Evolutionary conservation across 805 yeast genomes (phyloP).

Genomic region (Nakazawaea siamensis): DNA sequence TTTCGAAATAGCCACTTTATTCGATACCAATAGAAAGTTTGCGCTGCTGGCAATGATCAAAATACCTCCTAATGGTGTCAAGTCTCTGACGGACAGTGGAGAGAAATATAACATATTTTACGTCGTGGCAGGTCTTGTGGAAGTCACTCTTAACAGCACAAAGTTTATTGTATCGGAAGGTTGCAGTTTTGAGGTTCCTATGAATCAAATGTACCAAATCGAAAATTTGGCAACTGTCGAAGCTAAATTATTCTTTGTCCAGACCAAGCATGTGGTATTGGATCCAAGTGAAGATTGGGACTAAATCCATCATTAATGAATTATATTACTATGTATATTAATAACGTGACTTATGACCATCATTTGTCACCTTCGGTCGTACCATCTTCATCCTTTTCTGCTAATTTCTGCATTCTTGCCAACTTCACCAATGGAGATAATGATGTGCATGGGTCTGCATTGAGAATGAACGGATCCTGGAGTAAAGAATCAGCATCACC

Average conservation of each 20-base stretch:
- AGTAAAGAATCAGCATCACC: conserved; percentile 72
- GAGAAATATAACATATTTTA: conserved; percentile 68
- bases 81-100: conserved; percentile 52
- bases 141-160: conserved; percentile 53
- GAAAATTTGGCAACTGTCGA: conserved; percentile 49
- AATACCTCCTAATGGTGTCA: conserved; percentile 53
- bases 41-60: conserved; percentile 71
- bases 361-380: not conserved
- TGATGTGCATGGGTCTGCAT: conserved; percentile 52
- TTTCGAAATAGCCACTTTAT: conserved; percentile 56
- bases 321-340: not conserved
- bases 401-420: conserved; percentile 57
- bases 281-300: conserved; percentile 17
- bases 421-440: conserved; percentile 69
- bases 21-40: conserved; percentile 51
- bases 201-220: conserved; percentile 65
- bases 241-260: conserved; percentile 70
- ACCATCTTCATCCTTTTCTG: conserved; percentile 20
- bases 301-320: not conserved
- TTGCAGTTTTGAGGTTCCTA: conserved; percentile 76
- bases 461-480: conserved; percentile 51
- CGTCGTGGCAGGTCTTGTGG: conserved; percentile 62
- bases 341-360: not conserved
- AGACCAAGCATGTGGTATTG: conserved; percentile 38
- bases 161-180: conserved; percentile 60